Evolutionary conservation across 768 basidiomycete genomes (phyloP), one percentile per base, ranked within the genome.

Genomic region (Rhodotorula babjevae): DNA sequence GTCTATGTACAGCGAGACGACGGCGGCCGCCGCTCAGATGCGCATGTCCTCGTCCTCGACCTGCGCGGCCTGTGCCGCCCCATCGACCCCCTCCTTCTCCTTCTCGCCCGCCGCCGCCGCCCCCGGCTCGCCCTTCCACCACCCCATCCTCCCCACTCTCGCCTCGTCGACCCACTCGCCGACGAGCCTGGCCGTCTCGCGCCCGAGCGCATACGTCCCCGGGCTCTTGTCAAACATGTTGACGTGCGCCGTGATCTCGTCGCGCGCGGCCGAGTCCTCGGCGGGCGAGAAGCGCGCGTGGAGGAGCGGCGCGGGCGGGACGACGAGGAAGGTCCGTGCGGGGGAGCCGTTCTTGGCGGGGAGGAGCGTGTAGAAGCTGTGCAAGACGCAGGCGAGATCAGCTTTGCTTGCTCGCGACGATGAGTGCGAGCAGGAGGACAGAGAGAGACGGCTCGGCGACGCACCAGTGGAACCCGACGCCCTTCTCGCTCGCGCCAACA

Each of bases 391-490:
- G 19, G 57, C 19, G 57, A n/a, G 21, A 12, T 31, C 14, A 9
- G n/a, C 14, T 2, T 60, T 1, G 3, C 53, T 16, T 27, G 47
- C 11, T 7, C 10, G n/a, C 10, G n/a, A 18, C 19, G 46, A 44
- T 21, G 14, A 25, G 12, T 15, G 33, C n/a, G n/a, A n/a, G n/a
- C 21, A n/a, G 6, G 33, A 27, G 27, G 3, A n/a, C 6, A 52
- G 23, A 19, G 14, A 50, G 16, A n/a, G 10, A 44, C 6, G 2
- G 60, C 7, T 8, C 23, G 8, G 0, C 5, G 60, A 53, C 69
- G 53, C 44, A 75, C 74, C 67, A 71, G 31, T 75, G 70, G 31
- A 75, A 75, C 1, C 74, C 74, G n/a, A 75, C 62, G n/a, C 66
- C 68, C 47, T 61, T 59, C 33, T 65, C 63, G 44, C 27, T 7